These are phyloP conservation scores for Quambalaria eucalypti DNA, from an alignment of 1,284 basidiomycete species.

Conservation along the genomic window DNA sequence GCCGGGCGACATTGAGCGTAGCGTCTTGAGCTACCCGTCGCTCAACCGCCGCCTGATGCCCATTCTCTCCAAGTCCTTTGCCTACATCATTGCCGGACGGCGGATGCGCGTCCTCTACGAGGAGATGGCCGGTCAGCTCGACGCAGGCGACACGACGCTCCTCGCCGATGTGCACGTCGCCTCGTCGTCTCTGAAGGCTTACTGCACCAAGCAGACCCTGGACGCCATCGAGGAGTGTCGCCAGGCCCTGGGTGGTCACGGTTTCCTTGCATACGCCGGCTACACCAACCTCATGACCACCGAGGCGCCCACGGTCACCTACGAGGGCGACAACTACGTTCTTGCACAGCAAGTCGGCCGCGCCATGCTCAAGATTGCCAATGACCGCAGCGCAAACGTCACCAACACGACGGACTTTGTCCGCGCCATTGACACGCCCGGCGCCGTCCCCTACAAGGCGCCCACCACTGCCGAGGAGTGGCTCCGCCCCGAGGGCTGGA, in stretches of 20 bases:
- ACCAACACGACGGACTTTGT: slow-evolving; percentile 31
- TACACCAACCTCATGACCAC: slow-evolving; percentile 11
- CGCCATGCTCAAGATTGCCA: slow-evolving; percentile 35
- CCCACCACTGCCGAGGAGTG: slow-evolving; percentile 24
- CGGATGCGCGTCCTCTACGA: slow-evolving; percentile 52
- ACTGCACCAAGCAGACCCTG: slow-evolving; percentile 55
- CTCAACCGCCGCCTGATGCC: slow-evolving; percentile 64
- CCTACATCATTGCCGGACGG: slow-evolving; percentile 61
- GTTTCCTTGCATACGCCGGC: slow-evolving; percentile 62
- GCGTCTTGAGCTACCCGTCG: slow-evolving; percentile 63
- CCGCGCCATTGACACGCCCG: slow-evolving; percentile 15
- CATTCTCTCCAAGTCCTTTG: slow-evolving; percentile 61
- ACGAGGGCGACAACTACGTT: slow-evolving; percentile 32
- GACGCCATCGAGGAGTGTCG: slow-evolving; percentile 62
- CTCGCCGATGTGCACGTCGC: slow-evolving; percentile 62
- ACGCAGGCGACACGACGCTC: slow-evolving; percentile 7
- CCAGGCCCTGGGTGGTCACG: slow-evolving; percentile 68
- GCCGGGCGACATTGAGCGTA: slow-evolving; percentile 54
- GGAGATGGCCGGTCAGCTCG: slow-evolving; percentile 27
- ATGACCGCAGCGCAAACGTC: slow-evolving; percentile 16
- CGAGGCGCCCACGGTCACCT: slow-evolving; percentile 15
- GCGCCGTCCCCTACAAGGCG: slow-evolving; percentile 19
- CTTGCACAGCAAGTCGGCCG: slow-evolving; percentile 36
- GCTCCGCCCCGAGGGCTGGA: slow-evolving; percentile 22
- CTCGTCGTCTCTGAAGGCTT: slow-evolving; percentile 62